Conservation (phyloP, 2,329 filamentous ascomycete species). For the Aspergillus costaricaensis region DNA sequence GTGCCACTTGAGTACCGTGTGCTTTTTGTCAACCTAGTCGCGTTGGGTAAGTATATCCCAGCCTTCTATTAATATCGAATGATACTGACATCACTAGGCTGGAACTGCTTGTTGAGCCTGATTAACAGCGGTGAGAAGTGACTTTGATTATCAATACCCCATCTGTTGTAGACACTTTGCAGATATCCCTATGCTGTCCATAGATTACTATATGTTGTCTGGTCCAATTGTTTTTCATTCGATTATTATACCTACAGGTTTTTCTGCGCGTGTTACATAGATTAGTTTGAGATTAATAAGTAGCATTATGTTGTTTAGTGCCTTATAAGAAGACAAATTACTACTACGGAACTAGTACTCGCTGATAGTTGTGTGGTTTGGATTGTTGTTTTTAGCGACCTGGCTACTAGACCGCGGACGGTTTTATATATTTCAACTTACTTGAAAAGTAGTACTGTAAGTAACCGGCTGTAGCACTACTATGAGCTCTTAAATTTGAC, state of each 20-base stretch:
- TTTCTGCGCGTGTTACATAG: neutral
- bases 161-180: too few relatives aligned
- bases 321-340: too few relatives aligned
- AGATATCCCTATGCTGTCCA: slow-evolving; percentile 33
- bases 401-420: too few relatives aligned
- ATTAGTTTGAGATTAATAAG: too few relatives aligned
- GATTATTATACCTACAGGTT: neutral
- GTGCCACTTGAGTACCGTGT: slow-evolving; percentile 82
- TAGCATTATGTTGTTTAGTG: too few relatives aligned
- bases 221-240: slow-evolving; percentile 14
- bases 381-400: too few relatives aligned
- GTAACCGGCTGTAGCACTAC: too few relatives aligned
- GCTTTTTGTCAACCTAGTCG: slow-evolving; percentile 82
- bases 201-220: slow-evolving; percentile 17
- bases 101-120: slow-evolving; percentile 62
- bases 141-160: slow-evolving; percentile 5
- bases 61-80: neutral
- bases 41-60: slow-evolving; percentile 55
- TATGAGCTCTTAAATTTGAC: too few relatives aligned
- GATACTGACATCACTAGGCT: slow-evolving; percentile 45
- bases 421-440: too few relatives aligned
- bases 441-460: too few relatives aligned
- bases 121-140: slow-evolving; percentile 52
- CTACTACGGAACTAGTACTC: too few relatives aligned
- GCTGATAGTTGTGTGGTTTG: too few relatives aligned